Evolutionary conservation across 768 basidiomycete species (phyloP).

Genomic region (Candolleomyces eurysporus): DNA sequence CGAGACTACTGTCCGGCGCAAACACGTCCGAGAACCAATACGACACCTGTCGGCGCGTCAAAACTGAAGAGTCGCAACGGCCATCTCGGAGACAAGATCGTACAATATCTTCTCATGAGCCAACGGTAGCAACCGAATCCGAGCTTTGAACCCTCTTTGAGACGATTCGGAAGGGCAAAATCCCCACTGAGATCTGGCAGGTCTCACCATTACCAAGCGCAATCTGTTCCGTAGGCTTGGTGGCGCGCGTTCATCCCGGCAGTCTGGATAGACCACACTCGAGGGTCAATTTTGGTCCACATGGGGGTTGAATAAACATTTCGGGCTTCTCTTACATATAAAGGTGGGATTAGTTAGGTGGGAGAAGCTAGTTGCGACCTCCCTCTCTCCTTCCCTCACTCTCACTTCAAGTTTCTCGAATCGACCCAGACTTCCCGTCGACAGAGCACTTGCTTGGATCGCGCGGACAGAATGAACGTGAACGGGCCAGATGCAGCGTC

Average conservation of each 20-base stretch:
- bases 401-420: background rate
- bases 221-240: background rate
- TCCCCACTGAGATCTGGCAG: background rate
- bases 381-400: background rate
- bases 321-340: constrained; percentile 7
- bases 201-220: no score
- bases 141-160: no score
- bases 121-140: no score
- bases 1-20: no score
- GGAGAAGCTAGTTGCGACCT: background rate
- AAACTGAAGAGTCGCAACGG: no score
- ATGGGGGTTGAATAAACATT: background rate
- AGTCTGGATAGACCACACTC: background rate
- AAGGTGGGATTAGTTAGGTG: background rate
- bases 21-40: no score
- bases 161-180: background rate
- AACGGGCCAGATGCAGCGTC: background rate
- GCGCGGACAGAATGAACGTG: background rate
- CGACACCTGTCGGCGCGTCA: no score
- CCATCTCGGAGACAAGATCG: no score
- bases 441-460: background rate
- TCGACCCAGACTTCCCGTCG: background rate
- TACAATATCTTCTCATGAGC: no score
- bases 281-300: background rate
- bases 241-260: background rate